A percentile compares a stretch with the other conserved stretches of the same genome.
Evolutionary conservation across 1,139 yeast genomes (phyloP).

Genomic region (Zygoascus sp.): DNA sequence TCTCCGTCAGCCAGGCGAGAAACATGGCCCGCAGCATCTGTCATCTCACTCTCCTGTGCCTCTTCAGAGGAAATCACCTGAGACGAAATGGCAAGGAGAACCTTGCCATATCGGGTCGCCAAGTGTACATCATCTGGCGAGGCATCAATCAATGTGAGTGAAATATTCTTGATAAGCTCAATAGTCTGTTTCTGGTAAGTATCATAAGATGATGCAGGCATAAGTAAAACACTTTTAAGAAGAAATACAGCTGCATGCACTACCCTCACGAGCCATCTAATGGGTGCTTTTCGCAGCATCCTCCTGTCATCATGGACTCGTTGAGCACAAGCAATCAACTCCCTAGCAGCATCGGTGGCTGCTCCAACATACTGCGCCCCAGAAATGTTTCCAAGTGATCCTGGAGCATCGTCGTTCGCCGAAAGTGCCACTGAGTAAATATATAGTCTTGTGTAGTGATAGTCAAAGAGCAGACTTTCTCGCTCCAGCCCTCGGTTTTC

Average conservation of each 20-base stretch:
- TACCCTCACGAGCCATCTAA: slow-evolving; percentile 81
- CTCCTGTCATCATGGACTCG: slow-evolving; percentile 59
- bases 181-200: slow-evolving; percentile 55
- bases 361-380: slow-evolving; percentile 53
- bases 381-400: slow-evolving; percentile 9
- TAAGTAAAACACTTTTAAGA: slow-evolving; percentile 62
- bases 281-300: slow-evolving; percentile 72
- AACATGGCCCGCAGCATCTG: neutral
- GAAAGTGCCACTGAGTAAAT: slow-evolving; percentile 72
- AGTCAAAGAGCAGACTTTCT: slow-evolving; percentile 76
- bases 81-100: slow-evolving; percentile 69
- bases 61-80: slow-evolving; percentile 44
- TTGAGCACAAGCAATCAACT: slow-evolving; percentile 65
- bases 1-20: too few relatives aligned
- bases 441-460: slow-evolving; percentile 75
- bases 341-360: slow-evolving; percentile 83
- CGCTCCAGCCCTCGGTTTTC: slow-evolving; percentile 51
- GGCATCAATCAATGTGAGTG: slow-evolving; percentile 70
- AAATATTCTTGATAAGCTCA: slow-evolving; percentile 64
- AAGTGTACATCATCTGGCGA: slow-evolving; percentile 87
- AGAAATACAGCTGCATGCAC: slow-evolving; percentile 90
- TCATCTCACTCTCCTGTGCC: slow-evolving; percentile 4
- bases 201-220: slow-evolving; percentile 43
- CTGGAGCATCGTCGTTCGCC: slow-evolving; percentile 16
- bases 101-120: slow-evolving; percentile 75